A percentile compares a stretch with the other conserved stretches of the same genome.
Evolutionary conservation across 2,329 filamentous ascomycete species (phyloP).

Genomic region (Penicillium italicum): DNA sequence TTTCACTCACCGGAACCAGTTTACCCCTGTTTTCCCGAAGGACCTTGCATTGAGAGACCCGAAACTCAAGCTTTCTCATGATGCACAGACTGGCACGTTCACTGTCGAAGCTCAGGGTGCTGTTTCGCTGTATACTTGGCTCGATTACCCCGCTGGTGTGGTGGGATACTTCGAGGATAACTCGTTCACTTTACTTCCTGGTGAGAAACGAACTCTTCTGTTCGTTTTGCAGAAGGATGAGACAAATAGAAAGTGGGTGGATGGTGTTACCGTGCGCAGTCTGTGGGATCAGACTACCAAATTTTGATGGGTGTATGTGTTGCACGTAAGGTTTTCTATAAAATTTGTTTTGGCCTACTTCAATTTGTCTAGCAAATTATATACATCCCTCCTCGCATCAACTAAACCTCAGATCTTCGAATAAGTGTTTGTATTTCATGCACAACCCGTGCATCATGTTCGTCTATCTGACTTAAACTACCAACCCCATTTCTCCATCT

Average conservation of each 20-base stretch:
- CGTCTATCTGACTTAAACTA: neutral
- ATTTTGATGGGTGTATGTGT: neutral
- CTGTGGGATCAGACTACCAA: slow-evolving; percentile 48
- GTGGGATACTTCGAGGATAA: slow-evolving; percentile 54
- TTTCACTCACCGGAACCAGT: slow-evolving; percentile 52
- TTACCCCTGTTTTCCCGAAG: slow-evolving; percentile 47
- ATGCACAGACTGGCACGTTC: slow-evolving; percentile 37
- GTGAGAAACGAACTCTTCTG: slow-evolving; percentile 44
- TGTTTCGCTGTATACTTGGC: slow-evolving; percentile 54
- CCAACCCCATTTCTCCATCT: neutral
- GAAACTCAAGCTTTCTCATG: slow-evolving; percentile 40
- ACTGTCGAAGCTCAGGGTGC: slow-evolving; percentile 48
- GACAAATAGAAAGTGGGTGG: slow-evolving; percentile 44
- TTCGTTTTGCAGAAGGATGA: slow-evolving; percentile 48
- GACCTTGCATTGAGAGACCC: slow-evolving; percentile 50
- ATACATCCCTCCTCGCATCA: too few relatives aligned
- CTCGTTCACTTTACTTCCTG: slow-evolving; percentile 49
- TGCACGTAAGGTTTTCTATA: neutral
- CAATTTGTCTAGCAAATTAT: neutral
- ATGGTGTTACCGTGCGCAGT: slow-evolving; percentile 50
- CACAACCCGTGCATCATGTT: neutral
- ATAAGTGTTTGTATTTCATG: too few relatives aligned
- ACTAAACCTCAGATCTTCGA: too few relatives aligned
- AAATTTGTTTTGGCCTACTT: neutral
- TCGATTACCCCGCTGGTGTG: slow-evolving; percentile 50